These are phyloP conservation scores for Scedosporium dehoogii DNA, from an alignment of 2,329 filamentous ascomycete species.

Conservation along the genomic window DNA sequence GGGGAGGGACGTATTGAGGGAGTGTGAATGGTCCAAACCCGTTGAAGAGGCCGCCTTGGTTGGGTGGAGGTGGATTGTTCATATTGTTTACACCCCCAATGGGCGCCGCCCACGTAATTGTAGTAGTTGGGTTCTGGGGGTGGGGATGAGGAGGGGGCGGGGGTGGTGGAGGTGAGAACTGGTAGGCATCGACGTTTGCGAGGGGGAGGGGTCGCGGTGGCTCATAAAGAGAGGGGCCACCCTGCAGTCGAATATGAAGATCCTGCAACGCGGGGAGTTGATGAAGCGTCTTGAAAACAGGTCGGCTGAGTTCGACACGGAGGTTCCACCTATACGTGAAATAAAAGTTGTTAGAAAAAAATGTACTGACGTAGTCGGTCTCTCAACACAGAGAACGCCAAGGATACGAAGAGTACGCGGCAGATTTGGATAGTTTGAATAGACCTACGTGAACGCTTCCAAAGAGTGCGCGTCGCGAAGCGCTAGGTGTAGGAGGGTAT, in stretches of 20 bases:
- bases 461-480: conserved; percentile 44
- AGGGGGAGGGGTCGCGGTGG: conserved; percentile 36
- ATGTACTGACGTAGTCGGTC: not conserved
- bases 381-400: not conserved
- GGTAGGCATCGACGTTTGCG: not conserved
- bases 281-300: conserved; percentile 47
- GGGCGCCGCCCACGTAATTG: not conserved
- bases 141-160: conserved; percentile 1
- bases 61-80: not conserved
- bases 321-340: conserved; percentile 47
- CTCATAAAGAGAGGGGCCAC: conserved; percentile 44
- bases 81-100: not conserved
- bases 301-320: conserved; percentile 49
- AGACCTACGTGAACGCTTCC: conserved; percentile 45
- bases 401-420: not conserved
- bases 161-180: not conserved
- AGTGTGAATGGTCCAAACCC: not conserved
- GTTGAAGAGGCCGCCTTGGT: not conserved
- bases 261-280: conserved; percentile 39
- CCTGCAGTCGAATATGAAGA: conserved; percentile 49
- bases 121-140: not conserved
- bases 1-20: conserved; percentile 8
- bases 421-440: not conserved
- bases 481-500: conserved; percentile 46
- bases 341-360: not conserved